Base-by-base conservation (phyloP, 352 stramenopile species). In the Phytopythium ostracodes region DNA sequence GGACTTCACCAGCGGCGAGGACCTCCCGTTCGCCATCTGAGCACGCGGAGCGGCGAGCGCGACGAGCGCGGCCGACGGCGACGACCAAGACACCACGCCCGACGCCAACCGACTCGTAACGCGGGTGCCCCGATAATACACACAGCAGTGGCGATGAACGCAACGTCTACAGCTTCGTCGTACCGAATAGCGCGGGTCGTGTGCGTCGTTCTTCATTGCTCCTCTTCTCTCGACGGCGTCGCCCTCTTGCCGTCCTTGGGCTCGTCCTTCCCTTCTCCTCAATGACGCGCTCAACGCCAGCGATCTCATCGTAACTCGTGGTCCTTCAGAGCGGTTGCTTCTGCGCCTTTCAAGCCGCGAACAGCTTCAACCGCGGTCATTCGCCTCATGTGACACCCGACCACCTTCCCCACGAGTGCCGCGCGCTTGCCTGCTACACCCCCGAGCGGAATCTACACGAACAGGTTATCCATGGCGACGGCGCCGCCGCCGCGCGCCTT, bases 1-100 rank as follows among this genome's bases (percentile, higher is more conserved):
- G 40, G 92, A 97, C 61, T 98, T 98, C 69, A 91, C 93, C 35
- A 84, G 87, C 59, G 96, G 96, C 57, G 87, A 98, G 70, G 68
- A 87, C 27, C 75, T 98, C 42, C 96, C 96, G 9, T 99, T 96
- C 66, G 60, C 63, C 51, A 86, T 96, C 65, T 95, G 83, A 46
- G 51, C 10, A 18, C 31, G 4, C 8, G 29, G 18, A 18, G 20
- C 14, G 31, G 20, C 29, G 7, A 14, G 20, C 22, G 20, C 3
- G 24, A 22, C 4, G 29, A 20, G 10, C 27, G 17, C 17, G 22
- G 27, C 12, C 4, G 11, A 10, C 42, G 42, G 8, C 8, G 29
- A 33, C 29, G 29, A 33, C 7, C 7, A n/a, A n/a, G n/a, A n/a
- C n/a, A 33, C 29, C 29, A 7, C 7, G 3, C 29, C 4, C 29